Base-by-base conservation (phyloP, 2,329 filamentous ascomycete species). In the Aspergillus caelatus region DNA sequence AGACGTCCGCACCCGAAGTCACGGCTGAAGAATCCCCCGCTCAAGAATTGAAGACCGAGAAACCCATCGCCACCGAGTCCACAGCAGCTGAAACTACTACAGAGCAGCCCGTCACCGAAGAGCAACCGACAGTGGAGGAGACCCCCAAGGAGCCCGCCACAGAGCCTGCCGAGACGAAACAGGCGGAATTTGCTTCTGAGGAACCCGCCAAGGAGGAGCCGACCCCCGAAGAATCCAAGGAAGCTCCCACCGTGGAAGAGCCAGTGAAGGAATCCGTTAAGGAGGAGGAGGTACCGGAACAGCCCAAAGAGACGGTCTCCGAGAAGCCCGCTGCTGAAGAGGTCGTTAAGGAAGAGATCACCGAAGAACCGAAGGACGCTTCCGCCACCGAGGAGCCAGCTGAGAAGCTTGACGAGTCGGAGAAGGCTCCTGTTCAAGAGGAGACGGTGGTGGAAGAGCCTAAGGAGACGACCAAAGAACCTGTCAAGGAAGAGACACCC, bases 401-500 rank as follows among this genome's bases (percentile, higher is more conserved):
- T 23, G 23, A 26, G 45, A 28, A 48, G 21, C n/a, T 26, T 14
- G 45, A 8, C 23, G 45, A 28, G 23, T 48, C 41, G 28, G 50
- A 43, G 9, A 64, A 69, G 19, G 48, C 43, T 36, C 53, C 57
- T 9, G 48, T 28, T 34, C 58, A 36, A 57, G 67, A 60, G 28
- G 61, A 62, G 41, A 14, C 50, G 30, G 50, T 56, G 30, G 53
- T 56, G 1, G 66, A 69, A 41, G 60, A 65, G 58, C 41, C 63
- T 11, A 41, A 70, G 39, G 58, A 65, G 59, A 34, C 28, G 19
- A 26, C 14, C n/a, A n/a, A 55, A 55, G 52, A 39, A 6, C 32
- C 21, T 0, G 43, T 30, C 4, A 39, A 52, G 46, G 46, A 52
- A 41, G 57, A 59, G 32, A 7, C 32, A 21, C 10, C 32, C 2